Evolutionary conservation across 129 eudicot species (phyloP).

Genomic region (Glebionis coronaria): DNA sequence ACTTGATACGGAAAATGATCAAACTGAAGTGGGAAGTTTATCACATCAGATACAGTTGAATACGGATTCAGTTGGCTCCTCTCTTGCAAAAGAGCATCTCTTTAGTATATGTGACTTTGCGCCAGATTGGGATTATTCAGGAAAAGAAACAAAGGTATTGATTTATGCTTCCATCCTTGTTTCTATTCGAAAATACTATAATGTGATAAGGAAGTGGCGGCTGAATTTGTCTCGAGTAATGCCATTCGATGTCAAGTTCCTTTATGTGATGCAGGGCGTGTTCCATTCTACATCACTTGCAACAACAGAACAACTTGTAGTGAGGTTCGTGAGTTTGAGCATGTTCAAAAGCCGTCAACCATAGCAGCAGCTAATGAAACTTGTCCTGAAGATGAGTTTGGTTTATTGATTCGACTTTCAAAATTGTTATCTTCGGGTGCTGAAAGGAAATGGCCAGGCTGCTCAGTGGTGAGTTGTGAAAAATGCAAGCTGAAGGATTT

Average conservation of each 20-base stretch:
- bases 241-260: conserved; percentile 36
- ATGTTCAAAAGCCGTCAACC: conserved; percentile 6
- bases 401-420: conserved; percentile 16
- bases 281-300: conserved; percentile 37
- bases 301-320: conserved; percentile 40
- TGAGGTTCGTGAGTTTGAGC: conserved; percentile 40
- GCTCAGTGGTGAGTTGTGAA: conserved; percentile 27
- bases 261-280: conserved; percentile 26
- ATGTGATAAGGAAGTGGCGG: conserved; percentile 35
- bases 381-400: conserved; percentile 17
- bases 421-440: conserved; percentile 26
- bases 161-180: not conserved
- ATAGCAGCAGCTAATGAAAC: too few relatives aligned
- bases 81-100: conserved; percentile 30
- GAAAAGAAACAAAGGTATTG: conserved; percentile 29
- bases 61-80: conserved; percentile 23
- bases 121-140: conserved; percentile 40
- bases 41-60: conserved; percentile 28
- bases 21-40: conserved; percentile 18
- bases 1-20: conserved; percentile 17
- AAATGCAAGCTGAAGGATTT: conserved; percentile 31
- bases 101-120: conserved; percentile 37
- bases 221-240: conserved; percentile 29
- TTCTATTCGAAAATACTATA: not conserved
- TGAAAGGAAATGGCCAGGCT: conserved; percentile 16